Evolutionary conservation across 352 stramenopile genomes (phyloP).

Genomic region (Globisporangium ultimum): DNA sequence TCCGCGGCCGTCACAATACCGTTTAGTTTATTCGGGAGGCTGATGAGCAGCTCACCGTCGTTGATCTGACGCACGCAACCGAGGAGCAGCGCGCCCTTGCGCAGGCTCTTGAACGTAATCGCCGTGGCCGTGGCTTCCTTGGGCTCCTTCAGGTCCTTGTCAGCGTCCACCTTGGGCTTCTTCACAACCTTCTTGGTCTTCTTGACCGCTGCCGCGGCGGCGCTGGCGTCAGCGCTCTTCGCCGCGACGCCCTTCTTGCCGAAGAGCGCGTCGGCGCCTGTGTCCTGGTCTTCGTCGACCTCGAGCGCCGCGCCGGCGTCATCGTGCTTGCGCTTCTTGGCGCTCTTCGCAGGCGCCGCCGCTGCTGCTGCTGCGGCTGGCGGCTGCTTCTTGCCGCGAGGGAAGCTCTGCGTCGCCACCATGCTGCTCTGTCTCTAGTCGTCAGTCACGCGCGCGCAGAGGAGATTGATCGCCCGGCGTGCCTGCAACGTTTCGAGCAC

Average conservation of each 20-base stretch:
- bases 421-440: slow-evolving; percentile 10
- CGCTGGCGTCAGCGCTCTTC: slow-evolving; percentile 10
- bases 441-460: background rate
- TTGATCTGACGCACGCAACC: slow-evolving; percentile 89
- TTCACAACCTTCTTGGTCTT: slow-evolving; percentile 26
- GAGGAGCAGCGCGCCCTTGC: slow-evolving; percentile 75
- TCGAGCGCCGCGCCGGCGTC: slow-evolving; percentile 17
- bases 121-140: slow-evolving; percentile 29
- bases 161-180: slow-evolving; percentile 11
- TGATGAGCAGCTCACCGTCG: slow-evolving; percentile 81
- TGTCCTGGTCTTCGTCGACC: slow-evolving; percentile 25
- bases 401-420: slow-evolving; percentile 55
- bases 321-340: slow-evolving; percentile 50
- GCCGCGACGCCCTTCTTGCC: slow-evolving; percentile 63
- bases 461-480: slow-evolving; percentile 5
- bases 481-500: slow-evolving; percentile 10
- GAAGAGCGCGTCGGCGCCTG: slow-evolving; percentile 64
- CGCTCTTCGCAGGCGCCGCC: background rate
- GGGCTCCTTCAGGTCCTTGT: slow-evolving; percentile 12
- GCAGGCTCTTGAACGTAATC: slow-evolving; percentile 71
- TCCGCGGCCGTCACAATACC: slow-evolving; percentile 84
- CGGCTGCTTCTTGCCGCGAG: slow-evolving; percentile 59
- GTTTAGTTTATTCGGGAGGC: slow-evolving; percentile 92
- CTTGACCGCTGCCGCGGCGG: slow-evolving; percentile 7
- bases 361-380: slow-evolving; percentile 4